Conservation (phyloP, 2,329 filamentous ascomycete genomes). For the Curvularia sp. region DNA sequence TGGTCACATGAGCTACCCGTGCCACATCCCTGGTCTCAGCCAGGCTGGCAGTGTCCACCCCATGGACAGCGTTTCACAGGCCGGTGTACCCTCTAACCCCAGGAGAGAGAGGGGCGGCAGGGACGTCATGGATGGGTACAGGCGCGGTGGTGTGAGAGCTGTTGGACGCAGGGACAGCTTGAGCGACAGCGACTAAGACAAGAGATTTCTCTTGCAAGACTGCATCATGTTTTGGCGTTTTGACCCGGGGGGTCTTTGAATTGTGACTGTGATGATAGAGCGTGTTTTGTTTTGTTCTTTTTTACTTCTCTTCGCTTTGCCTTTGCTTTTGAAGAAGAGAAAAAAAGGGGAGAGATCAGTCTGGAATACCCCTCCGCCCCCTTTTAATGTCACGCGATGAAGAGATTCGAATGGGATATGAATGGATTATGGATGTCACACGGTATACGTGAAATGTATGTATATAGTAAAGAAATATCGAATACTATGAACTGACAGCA, state of each 20-base stretch:
- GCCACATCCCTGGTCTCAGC: conserved; percentile 63
- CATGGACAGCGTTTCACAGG: conserved; percentile 51
- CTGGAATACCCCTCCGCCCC: neutral
- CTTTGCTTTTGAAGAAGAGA: neutral
- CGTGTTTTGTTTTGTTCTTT: neutral
- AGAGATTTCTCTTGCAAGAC: neutral
- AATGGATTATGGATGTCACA: neutral
- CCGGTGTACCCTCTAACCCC: conserved; percentile 43
- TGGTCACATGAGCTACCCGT: conserved; percentile 63
- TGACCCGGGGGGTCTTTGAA: neutral
- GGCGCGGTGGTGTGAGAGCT: conserved; percentile 50
- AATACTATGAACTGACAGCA: neutral
- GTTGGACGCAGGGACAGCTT: conserved; percentile 58
- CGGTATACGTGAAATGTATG: neutral
- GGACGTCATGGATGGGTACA: conserved; percentile 54
- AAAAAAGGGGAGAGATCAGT: neutral
- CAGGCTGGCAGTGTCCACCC: conserved; percentile 44
- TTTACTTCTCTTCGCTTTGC: neutral
- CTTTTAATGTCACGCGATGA: neutral
- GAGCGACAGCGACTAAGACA: conserved; percentile 58
- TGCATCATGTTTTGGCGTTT: neutral
- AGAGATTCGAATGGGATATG: neutral
- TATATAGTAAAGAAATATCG: neutral
- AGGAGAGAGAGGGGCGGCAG: conserved; percentile 33
- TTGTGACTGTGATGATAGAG: neutral